Conservation (phyloP, 805 yeast species). For the Myxozyma neglecta region DNA sequence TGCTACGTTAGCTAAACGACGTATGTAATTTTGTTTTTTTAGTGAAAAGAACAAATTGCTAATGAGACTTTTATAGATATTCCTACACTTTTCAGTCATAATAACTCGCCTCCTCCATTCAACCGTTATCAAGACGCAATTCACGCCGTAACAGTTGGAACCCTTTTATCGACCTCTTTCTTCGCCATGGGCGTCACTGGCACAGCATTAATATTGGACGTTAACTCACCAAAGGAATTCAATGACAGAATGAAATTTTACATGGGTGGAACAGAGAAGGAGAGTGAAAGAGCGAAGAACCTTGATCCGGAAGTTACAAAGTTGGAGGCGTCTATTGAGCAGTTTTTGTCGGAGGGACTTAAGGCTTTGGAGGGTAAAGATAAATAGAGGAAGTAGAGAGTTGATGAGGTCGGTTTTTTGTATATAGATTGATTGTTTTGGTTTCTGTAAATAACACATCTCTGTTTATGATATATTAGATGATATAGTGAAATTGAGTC, state of each 20-base stretch:
- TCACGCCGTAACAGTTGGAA: conserved; percentile 72
- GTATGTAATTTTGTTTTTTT: conserved; percentile 11
- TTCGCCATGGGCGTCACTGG: conserved; percentile 72
- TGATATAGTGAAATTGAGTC: too few relatives aligned
- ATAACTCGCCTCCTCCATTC: conserved; percentile 73
- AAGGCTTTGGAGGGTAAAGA: conserved; percentile 2
- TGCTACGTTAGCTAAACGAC: conserved; percentile 14
- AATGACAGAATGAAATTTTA: conserved; percentile 59
- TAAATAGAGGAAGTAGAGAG: background rate
- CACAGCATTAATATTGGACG: conserved; percentile 71
- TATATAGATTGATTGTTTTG: background rate
- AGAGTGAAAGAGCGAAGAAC: conserved; percentile 18
- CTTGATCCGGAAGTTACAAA: conserved; percentile 18
- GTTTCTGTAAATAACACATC: background rate
- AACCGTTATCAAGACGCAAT: conserved; percentile 74
- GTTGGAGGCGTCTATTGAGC: conserved; percentile 22
- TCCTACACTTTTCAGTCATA: conserved; percentile 74
- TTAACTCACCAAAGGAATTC: conserved; percentile 65
- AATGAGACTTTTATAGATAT: conserved; percentile 41
- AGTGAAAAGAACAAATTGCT: background rate
- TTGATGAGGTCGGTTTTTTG: background rate
- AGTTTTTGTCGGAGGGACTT: conserved; percentile 16
- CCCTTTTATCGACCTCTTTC: conserved; percentile 65
- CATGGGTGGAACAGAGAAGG: conserved; percentile 57
- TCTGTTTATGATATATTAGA: too few relatives aligned